Percentiles rank a stretch among this genome's conserved stretches.
Evolutionary conservation across 352 stramenopile species (phyloP).

Genomic region (Globisporangium radiosum): DNA sequence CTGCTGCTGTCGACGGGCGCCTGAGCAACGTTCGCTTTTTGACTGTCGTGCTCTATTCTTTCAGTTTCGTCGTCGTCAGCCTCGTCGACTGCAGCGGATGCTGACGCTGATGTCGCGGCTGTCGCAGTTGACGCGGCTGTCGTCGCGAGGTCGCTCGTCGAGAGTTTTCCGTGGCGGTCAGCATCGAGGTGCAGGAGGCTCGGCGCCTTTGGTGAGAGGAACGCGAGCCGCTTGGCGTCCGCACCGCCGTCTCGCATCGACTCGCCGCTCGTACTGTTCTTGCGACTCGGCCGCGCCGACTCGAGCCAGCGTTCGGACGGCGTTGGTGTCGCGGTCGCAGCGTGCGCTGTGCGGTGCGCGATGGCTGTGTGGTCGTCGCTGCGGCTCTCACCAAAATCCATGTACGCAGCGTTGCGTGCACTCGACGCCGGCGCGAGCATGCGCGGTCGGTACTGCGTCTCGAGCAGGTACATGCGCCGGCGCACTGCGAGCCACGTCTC

Average conservation of each 20-base stretch:
- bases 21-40: neutral
- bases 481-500: constrained; percentile 40
- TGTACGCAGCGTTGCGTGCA: constrained; percentile 19
- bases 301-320: constrained; percentile 5
- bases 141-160: constrained; percentile 5
- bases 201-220: constrained; percentile 3
- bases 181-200: neutral
- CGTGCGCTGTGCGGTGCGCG: neutral
- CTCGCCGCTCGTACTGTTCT: constrained; percentile 34
- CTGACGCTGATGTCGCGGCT: too few species aligned
- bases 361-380: neutral
- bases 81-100: constrained; percentile 1
- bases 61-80: neutral
- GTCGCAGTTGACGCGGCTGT: neutral
- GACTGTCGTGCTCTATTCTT: neutral
- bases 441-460: constrained; percentile 29
- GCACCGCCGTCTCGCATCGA: constrained; percentile 6
- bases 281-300: constrained; percentile 14
- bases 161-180: constrained; percentile 5
- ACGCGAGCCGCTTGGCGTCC: constrained; percentile 1
- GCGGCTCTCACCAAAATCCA: constrained; percentile 16
- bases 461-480: constrained; percentile 33
- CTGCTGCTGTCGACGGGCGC: neutral
- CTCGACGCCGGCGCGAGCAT: constrained; percentile 21
- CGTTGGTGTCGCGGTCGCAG: too few species aligned